Conservation (phyloP, 305 asterid species). For the Fraxinus sp. region DNA sequence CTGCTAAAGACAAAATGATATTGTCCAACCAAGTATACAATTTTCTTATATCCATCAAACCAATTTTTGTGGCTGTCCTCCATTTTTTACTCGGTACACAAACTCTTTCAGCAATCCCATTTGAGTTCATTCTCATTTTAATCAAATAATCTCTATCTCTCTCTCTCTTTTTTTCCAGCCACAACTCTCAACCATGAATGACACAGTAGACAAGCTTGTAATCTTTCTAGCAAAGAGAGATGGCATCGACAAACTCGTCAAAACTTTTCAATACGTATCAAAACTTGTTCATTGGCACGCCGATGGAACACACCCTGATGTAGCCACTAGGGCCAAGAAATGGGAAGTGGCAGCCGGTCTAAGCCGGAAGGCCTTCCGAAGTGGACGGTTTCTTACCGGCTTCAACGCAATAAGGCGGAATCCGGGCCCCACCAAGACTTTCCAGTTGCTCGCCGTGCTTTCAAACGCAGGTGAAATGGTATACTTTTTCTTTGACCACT, state of each 20-base stretch:
- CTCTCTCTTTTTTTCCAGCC: not conserved
- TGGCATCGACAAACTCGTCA: conserved; percentile 91
- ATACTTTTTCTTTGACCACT: conserved; percentile 90
- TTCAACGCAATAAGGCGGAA: conserved; percentile 70
- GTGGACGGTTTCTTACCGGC: conserved; percentile 82
- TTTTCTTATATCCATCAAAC: conserved; percentile 31
- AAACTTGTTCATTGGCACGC: conserved; percentile 72
- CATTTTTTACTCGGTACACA: conserved; percentile 19
- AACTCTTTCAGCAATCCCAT: conserved; percentile 1
- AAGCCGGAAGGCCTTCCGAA: conserved; percentile 89
- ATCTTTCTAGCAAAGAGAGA: conserved; percentile 83
- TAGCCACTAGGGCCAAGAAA: conserved; percentile 65
- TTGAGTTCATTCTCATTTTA: not conserved
- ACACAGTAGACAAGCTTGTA: conserved; percentile 77
- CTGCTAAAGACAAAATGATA: conserved; percentile 25
- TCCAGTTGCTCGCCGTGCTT: conserved; percentile 60
- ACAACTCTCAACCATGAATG: conserved; percentile 43
- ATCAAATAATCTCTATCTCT: not conserved
- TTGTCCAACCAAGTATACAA: conserved; percentile 36
- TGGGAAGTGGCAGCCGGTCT: conserved; percentile 91
- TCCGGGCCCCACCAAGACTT: conserved; percentile 51
- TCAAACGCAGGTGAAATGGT: conserved; percentile 89
- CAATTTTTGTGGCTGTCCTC: conserved; percentile 38
- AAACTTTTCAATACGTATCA: conserved; percentile 84
- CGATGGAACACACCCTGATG: conserved; percentile 45